Evolutionary conservation across 116 monocot genomes (phyloP).

Genomic region (Zostera marina): DNA sequence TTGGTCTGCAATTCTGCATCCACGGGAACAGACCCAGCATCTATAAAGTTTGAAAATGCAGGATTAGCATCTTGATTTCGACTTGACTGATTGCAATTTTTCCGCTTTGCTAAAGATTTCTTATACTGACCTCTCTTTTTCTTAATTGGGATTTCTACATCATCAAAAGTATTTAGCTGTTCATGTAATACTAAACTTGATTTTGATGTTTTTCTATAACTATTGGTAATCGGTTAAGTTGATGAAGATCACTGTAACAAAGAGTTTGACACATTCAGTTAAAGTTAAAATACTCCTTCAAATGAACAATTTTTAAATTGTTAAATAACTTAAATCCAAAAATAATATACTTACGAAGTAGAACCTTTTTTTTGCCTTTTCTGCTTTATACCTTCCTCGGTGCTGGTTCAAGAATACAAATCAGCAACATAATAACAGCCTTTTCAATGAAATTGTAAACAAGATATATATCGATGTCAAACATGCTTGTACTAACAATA

Average conservation of each 20-base stretch:
- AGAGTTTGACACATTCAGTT: no score
- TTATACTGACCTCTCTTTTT: neutral
- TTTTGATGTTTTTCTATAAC: neutral
- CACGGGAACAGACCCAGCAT: neutral
- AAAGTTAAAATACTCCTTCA: neutral
- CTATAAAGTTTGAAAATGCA: neutral
- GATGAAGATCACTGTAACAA: slow-evolving; percentile 1
- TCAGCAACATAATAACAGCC: neutral
- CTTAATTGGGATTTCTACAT: neutral
- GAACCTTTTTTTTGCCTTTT: neutral
- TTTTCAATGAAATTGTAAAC: no score
- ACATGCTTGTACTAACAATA: no score
- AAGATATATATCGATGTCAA: no score
- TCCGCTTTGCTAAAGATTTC: neutral
- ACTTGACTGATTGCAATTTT: neutral
- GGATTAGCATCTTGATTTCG: neutral
- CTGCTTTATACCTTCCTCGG: neutral
- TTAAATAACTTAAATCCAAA: neutral
- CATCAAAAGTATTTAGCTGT: neutral
- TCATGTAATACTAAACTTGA: neutral
- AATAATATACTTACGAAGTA: slow-evolving; percentile 2
- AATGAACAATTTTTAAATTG: neutral
- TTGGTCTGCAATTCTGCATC: neutral
- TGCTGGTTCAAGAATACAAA: neutral
- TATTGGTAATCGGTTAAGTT: neutral